Evolutionary conservation across 2,329 filamentous ascomycete genomes (phyloP), one percentile per base, ranked within the genome.

Genomic region (Aschersonia sp.): DNA sequence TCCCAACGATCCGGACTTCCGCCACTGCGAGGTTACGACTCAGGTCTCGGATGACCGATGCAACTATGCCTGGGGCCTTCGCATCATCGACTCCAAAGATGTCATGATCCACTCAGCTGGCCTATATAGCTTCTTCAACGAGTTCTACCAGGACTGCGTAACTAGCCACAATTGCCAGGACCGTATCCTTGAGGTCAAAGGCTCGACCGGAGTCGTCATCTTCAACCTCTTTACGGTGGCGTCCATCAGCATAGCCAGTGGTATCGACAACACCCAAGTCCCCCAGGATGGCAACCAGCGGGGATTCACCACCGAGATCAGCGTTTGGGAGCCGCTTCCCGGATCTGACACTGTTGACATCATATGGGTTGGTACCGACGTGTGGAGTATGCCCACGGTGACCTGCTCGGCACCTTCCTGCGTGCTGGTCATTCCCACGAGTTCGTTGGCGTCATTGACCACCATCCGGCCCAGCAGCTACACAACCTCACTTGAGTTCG

Each of bases 141-240:
- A 7, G 3, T 48, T 41, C 29, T n/a, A 40, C 28, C 47, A 45
- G 43, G 12, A 30, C 45, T 48, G 47, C n/a, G 45, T 51, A 29
- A 45, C 47, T 31, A 12, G 30, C 9, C 43, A 49, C 29, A 32
- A 45, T 5, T 61, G 58, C 49, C 57, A 61, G 45, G 52, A 58
- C 41, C 47, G 48, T 4, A 40, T 58, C 7, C 28, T 51, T 44
- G 35, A 44, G 2, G 29, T 56, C 10, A 32, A 56, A 0, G 20
- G 45, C 4, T 59, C 58, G 43, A 45, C 47, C 30, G 42, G 50
- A 6, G 53, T 54, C 47, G 45, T 56, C 29, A 29, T 58, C 32
- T 47, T 56, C 30, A 53, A 61, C 31, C 47, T 63, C 12, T 49
- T 63, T 10, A 58, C 55, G 5, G 61, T 61, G 12, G 59, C 61